These are phyloP conservation scores for Decorospora gaudefroyi DNA, from an alignment of 2,329 filamentous ascomycete genomes.

Conservation along the genomic window DNA sequence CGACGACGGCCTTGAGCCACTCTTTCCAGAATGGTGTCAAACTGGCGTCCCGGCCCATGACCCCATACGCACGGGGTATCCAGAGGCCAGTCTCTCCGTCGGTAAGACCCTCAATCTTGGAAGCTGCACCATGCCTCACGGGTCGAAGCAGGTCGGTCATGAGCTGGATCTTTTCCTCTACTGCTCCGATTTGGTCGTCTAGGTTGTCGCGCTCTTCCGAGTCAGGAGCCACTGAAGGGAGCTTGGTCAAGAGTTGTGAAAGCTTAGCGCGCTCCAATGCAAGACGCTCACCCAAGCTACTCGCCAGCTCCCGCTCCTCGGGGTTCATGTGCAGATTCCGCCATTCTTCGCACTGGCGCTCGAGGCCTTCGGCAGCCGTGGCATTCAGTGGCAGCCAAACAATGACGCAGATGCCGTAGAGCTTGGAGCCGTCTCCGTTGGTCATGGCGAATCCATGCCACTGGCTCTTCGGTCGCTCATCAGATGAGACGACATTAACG, in stretches of 20 bases:
- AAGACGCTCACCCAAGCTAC: conserved; percentile 85
- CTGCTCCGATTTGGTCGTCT: conserved; percentile 91
- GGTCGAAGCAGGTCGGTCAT: conserved; percentile 97
- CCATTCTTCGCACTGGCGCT: conserved; percentile 63
- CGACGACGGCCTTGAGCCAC: conserved; percentile 90
- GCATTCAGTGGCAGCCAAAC: conserved; percentile 88
- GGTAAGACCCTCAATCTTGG: conserved; percentile 95
- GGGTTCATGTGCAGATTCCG: conserved; percentile 74
- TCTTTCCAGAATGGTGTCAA: conserved; percentile 97
- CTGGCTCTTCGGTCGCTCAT: conserved; percentile 90
- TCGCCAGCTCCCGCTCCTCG: conserved; percentile 87
- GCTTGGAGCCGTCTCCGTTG: conserved; percentile 83
- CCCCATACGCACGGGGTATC: conserved; percentile 91
- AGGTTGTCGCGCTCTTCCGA: conserved; percentile 79
- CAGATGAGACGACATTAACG: conserved; percentile 93
- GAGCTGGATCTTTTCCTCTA: conserved; percentile 94
- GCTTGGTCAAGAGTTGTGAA: conserved; percentile 80
- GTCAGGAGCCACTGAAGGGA: conserved; percentile 80
- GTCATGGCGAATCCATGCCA: conserved; percentile 99
- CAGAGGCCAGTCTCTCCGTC: conserved; percentile 94
- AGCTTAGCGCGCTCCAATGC: conserved; percentile 87
- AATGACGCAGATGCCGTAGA: conserved; percentile 89
- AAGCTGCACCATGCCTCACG: conserved; percentile 88
- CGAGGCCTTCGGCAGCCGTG: conserved; percentile 80
- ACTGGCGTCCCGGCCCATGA: conserved; percentile 81